phyloP scores from a whole-genome alignment of 257 asterid genomes.

The Vinca minor region DNA sequence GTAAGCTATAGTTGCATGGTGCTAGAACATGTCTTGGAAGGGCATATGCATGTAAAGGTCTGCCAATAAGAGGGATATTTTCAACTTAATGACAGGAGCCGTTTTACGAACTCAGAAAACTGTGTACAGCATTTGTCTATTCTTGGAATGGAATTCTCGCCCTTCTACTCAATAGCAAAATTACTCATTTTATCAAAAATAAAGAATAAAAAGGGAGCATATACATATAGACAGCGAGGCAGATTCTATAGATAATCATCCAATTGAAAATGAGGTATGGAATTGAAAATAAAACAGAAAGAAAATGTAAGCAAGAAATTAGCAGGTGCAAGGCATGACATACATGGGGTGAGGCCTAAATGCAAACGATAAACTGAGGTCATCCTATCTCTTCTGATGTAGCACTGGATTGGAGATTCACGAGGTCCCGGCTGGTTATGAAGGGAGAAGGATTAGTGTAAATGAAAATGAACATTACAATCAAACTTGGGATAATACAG shows the following conservation, averaged over 20 bases:
- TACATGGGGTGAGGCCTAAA: conserved; percentile 86
- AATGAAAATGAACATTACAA: not conserved
- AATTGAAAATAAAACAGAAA: not conserved
- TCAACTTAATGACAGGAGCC: not conserved
- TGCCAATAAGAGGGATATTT: not conserved
- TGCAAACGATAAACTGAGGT: conserved; percentile 59
- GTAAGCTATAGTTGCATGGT: not conserved
- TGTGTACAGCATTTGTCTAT: not conserved
- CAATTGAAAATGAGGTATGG: not conserved
- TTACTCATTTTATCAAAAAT: not conserved
- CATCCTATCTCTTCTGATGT: conserved; percentile 75
- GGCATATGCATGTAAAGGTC: too few relatives aligned
- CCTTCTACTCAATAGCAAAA: not conserved
- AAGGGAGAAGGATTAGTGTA: not conserved
- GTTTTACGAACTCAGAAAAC: not conserved
- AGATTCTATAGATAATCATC: not conserved
- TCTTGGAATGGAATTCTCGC: not conserved
- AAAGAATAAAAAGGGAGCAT: not conserved
- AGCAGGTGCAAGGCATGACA: conserved; percentile 22
- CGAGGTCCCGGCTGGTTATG: conserved; percentile 81
- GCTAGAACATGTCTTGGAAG: not conserved
- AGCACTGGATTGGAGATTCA: conserved; percentile 84
- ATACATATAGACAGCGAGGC: not conserved
- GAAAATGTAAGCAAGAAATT: not conserved
- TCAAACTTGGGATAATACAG: conserved; percentile 5